Evolutionary conservation across 1,284 basidiomycete species (phyloP), one percentile per base, ranked within the genome.

Genomic region (Mycena sp.): DNA sequence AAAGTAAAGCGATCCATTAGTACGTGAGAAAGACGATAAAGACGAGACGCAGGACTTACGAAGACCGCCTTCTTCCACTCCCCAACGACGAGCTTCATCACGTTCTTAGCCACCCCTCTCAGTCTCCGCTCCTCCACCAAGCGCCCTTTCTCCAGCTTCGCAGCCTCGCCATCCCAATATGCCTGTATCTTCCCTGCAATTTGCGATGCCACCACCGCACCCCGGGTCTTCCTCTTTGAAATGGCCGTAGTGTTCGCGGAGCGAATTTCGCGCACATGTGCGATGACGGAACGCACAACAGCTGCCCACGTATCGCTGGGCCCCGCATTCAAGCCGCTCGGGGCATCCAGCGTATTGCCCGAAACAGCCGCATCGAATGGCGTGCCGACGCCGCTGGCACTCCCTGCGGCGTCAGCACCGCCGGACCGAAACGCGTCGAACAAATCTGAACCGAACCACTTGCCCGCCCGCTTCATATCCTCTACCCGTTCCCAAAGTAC

Each of bases 11-110:
- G n/a, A n/a, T n/a, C n/a, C 38, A 61, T 48, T 16, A 63, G 49
- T 26, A 25, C 45, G 23, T 19, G 40, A 12, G 17, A 58, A 29
- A 38, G 50, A 21, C 46, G 49, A 16, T 53, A n/a, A 21, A 54
- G 45, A 28, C 41, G 52, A 4, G 43, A n/a, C n/a, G n/a, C n/a
- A 32, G 41, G 6, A 85, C 93, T 75, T 73, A 95, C 94, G 70
- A 91, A 91, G 51, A 96, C 88, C 2, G 94, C 96, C 69, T 95
- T 88, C 73, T 91, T 93, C 96, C 96, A 99, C 70, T 95, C 92
- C 32, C 84, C 86, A 26, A 87, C 81, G 21, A 98, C 89, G 71
- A 92, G 82, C 68, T 85, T 86, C 55, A 89, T 81, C 0, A 89
- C 92, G 48, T 83, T 83, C 76, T 91, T 93, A 23, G 92, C 93